Percentiles rank a stretch among this genome's conserved stretches.
Evolutionary conservation across 257 asterid genomes (phyloP).

Genomic region (Rubia yunnanensis): DNA sequence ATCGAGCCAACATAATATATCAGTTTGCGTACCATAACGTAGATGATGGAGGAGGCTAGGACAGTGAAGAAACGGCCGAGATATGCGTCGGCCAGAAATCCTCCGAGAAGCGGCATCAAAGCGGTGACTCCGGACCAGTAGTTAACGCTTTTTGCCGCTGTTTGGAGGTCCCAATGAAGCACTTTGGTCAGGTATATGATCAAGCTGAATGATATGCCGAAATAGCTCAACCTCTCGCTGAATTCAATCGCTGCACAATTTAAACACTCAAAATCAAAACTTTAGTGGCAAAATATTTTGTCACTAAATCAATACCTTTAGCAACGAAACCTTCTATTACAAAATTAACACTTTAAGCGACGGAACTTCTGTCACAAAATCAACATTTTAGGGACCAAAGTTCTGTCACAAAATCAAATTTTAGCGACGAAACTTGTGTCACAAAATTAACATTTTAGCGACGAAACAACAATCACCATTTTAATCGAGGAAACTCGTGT

Average conservation of each 20-base stretch:
- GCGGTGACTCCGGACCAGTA: constrained; percentile 84
- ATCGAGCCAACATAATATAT: not conserved
- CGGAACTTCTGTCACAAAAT: not conserved
- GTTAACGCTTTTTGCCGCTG: constrained; percentile 67
- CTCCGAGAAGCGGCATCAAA: constrained; percentile 79
- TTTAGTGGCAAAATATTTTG: too few species aligned
- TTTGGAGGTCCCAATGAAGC: constrained; percentile 58
- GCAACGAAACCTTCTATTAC: too few species aligned
- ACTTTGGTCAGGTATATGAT: constrained; percentile 80
- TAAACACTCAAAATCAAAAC: too few species aligned
- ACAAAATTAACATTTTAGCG: too few species aligned
- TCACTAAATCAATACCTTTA: too few species aligned
- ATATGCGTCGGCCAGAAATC: constrained; percentile 77
- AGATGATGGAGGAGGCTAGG: constrained; percentile 48
- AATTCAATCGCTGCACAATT: constrained; percentile 75
- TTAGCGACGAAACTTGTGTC: too few species aligned
- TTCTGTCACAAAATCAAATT: too few species aligned
- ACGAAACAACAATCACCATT: too few species aligned
- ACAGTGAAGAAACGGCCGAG: constrained; percentile 82
- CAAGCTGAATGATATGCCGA: constrained; percentile 64
- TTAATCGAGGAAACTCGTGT: too few species aligned
- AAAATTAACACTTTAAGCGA: not conserved
- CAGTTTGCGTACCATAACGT: constrained; percentile 50
- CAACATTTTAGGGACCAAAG: too few species aligned
- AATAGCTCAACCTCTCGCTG: constrained; percentile 81